Evolutionary conservation across 371 early-diverging fungal species (phyloP).

Genomic region (Rozella allomycis): DNA sequence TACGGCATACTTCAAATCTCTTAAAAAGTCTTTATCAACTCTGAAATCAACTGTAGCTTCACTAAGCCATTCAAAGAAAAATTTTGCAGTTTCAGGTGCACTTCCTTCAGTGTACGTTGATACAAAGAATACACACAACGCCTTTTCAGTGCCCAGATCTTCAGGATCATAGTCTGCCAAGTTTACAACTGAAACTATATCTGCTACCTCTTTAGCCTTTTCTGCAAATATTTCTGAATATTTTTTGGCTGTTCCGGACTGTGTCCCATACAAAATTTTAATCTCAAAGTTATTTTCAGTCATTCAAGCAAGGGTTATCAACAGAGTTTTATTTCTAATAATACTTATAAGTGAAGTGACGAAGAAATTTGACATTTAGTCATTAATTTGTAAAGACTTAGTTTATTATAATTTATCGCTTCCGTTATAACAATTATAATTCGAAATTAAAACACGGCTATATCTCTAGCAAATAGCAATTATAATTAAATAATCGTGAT

Average conservation of each 20-base stretch:
- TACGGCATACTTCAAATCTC: constrained; percentile 37
- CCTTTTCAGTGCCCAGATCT: constrained; percentile 31
- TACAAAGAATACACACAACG: constrained; percentile 37
- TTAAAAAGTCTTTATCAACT: constrained; percentile 32
- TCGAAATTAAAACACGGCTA: no score
- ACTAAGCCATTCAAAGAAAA: constrained; percentile 44
- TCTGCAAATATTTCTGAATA: constrained; percentile 15
- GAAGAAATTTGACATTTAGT: no score
- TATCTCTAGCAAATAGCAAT: no score
- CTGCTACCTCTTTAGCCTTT: constrained; percentile 5
- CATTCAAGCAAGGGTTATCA: no score
- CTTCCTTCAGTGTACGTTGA: constrained; percentile 50
- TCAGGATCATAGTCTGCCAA: constrained; percentile 49
- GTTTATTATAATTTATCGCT: no score
- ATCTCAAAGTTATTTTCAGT: no score
- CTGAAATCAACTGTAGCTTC: constrained; percentile 44
- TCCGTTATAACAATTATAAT: no score
- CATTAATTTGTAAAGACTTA: no score
- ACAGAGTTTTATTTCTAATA: no score
- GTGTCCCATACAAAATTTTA: constrained; percentile 22
- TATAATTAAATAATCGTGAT: no score
- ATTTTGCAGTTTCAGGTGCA: constrained; percentile 29
- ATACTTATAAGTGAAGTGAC: no score
- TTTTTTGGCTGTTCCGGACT: constrained; percentile 24
- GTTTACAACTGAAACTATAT: constrained; percentile 16